Evolutionary conservation across 2,329 filamentous ascomycete genomes (phyloP).

Genomic region (Periconia macrospinosa): DNA sequence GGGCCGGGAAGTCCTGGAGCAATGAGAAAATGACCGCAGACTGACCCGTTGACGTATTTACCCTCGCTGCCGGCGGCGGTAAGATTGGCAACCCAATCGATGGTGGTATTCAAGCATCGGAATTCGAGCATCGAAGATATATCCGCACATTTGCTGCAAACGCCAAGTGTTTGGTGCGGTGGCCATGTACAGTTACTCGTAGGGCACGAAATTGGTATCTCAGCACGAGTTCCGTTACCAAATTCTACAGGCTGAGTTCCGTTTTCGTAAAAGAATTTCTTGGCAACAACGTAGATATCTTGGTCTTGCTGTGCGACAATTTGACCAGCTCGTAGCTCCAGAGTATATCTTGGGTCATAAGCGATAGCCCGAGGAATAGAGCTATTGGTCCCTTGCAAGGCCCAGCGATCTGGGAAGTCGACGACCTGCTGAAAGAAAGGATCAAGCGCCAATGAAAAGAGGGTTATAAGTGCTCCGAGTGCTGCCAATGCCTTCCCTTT

Average conservation of each 20-base stretch:
- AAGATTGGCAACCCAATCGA: slow-evolving; percentile 20
- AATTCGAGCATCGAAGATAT: slow-evolving; percentile 7
- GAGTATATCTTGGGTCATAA: slow-evolving; percentile 8
- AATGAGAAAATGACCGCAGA: slow-evolving; percentile 33
- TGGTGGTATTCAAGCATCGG: slow-evolving; percentile 6
- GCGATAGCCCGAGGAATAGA: slow-evolving; percentile 9
- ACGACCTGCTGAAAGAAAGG: slow-evolving; percentile 39
- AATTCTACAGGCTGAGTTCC: slow-evolving; percentile 20
- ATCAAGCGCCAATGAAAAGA: slow-evolving; percentile 23
- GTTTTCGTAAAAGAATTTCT: slow-evolving; percentile 18
- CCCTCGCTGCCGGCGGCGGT: neutral
- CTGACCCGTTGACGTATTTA: slow-evolving; percentile 17
- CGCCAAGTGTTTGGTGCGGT: slow-evolving; percentile 22
- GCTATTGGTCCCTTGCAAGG: slow-evolving; percentile 7
- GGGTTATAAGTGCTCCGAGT: slow-evolving; percentile 23
- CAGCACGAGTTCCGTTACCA: slow-evolving; percentile 26
- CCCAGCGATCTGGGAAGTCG: slow-evolving; percentile 25
- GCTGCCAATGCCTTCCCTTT: slow-evolving; percentile 24
- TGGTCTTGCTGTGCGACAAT: neutral
- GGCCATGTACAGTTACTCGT: slow-evolving; percentile 36
- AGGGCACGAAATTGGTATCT: slow-evolving; percentile 30
- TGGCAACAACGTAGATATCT: slow-evolving; percentile 1
- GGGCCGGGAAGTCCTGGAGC: neutral
- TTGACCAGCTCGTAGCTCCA: neutral
- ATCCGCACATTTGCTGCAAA: slow-evolving; percentile 28